Conservation (phyloP, 495 filamentous ascomycete species). For the Sporormia fimetaria region DNA sequence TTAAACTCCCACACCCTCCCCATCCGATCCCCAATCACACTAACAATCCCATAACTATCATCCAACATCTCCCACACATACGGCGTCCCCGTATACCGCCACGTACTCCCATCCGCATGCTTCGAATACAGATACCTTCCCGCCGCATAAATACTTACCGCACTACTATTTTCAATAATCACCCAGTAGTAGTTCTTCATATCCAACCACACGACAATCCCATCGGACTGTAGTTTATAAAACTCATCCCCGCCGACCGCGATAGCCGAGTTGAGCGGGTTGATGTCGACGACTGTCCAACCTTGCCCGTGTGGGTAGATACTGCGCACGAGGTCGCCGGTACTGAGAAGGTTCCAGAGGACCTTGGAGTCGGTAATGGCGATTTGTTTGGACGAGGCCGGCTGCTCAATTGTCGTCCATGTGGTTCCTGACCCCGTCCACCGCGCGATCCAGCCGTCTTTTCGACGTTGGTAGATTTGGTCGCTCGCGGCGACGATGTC, state of each 20-base stretch:
- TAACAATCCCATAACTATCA: not conserved
- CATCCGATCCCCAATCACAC: slow-evolving; percentile 12
- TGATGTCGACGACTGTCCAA: slow-evolving; percentile 13
- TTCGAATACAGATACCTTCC: slow-evolving; percentile 12
- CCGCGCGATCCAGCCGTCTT: slow-evolving; percentile 21
- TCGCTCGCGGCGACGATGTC: slow-evolving; percentile 18
- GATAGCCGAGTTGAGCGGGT: slow-evolving; percentile 11
- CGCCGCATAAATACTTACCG: slow-evolving; percentile 3
- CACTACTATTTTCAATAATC: slow-evolving; percentile 5
- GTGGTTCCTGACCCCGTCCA: slow-evolving; percentile 14
- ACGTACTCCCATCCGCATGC: slow-evolving; percentile 14
- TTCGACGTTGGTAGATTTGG: slow-evolving; percentile 16
- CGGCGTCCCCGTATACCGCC: slow-evolving; percentile 21
- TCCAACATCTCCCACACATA: slow-evolving; percentile 15
- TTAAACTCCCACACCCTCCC: slow-evolving; percentile 15
- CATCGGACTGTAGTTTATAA: slow-evolving; percentile 20
- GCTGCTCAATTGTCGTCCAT: slow-evolving; percentile 19
- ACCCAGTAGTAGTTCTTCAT: slow-evolving; percentile 2
- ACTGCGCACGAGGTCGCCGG: slow-evolving; percentile 15
- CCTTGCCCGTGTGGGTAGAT: slow-evolving; percentile 9
- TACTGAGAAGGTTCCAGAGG: slow-evolving; percentile 12
- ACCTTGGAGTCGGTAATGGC: slow-evolving; percentile 16
- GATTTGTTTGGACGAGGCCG: slow-evolving; percentile 10
- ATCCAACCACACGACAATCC: slow-evolving; percentile 15
- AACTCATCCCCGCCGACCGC: slow-evolving; percentile 21